phyloP scores from a whole-genome alignment of 2,329 filamentous ascomycete species.

The Neoascochyta sp. region DNA sequence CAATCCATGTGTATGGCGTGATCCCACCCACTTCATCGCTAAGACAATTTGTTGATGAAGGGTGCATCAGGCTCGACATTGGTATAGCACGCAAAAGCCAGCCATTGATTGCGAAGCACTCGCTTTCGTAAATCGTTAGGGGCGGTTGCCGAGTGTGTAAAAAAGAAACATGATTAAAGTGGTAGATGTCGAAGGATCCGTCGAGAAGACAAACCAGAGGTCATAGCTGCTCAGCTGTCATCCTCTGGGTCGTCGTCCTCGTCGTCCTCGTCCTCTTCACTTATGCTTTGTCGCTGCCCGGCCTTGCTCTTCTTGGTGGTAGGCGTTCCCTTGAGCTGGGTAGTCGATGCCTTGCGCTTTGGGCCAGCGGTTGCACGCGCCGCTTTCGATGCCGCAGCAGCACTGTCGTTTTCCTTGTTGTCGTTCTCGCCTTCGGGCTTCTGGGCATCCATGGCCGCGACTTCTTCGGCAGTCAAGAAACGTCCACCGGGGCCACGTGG shows the following conservation, averaged over 20 bases:
- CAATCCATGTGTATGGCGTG: conserved; percentile 14
- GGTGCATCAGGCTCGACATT: conserved; percentile 22
- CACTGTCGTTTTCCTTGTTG: conserved; percentile 40
- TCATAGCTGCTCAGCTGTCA: conserved; percentile 27
- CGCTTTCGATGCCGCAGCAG: conserved; percentile 20
- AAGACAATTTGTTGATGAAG: conserved; percentile 33
- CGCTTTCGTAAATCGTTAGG: conserved; percentile 40
- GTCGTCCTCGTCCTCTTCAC: conserved; percentile 52
- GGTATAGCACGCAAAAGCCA: conserved; percentile 32
- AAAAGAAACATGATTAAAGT: conserved; percentile 19
- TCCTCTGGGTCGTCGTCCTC: conserved; percentile 53
- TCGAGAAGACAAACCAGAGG: conserved; percentile 2
- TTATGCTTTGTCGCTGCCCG: conserved; percentile 43
- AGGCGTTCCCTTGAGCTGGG: conserved; percentile 30
- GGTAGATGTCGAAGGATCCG: conserved; percentile 11
- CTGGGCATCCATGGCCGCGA: conserved; percentile 72
- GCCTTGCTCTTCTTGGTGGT: conserved; percentile 51
- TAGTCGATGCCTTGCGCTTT: conserved; percentile 33
- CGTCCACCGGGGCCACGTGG: conserved; percentile 90
- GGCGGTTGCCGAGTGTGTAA: conserved; percentile 18
- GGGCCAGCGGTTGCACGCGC: conserved; percentile 18
- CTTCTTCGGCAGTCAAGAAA: conserved; percentile 94
- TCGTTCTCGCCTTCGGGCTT: conserved; percentile 30
- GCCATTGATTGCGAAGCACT: conserved; percentile 30
- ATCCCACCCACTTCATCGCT: conserved; percentile 20